Conservation (phyloP, 108 stramenopile species). For the Fragilaria crotonensis region DNA sequence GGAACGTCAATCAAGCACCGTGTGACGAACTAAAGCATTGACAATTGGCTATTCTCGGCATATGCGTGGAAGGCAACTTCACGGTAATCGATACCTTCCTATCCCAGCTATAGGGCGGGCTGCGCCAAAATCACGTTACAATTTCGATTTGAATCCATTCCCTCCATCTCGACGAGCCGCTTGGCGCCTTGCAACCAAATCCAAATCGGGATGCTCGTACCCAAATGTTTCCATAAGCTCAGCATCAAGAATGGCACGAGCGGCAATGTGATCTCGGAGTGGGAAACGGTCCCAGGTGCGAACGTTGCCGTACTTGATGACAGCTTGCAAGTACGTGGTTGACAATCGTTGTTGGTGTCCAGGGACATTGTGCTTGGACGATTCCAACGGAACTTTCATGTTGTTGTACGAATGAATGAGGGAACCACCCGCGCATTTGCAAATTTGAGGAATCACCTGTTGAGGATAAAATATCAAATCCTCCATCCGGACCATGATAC, state of each 20-base stretch:
- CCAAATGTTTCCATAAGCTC: neutral
- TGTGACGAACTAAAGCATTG: too few species aligned
- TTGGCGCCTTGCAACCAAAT: neutral
- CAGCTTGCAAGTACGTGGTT: neutral
- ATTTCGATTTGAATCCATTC: too few species aligned
- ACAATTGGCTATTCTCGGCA: too few species aligned
- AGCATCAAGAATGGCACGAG: neutral
- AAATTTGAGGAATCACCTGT: conserved; percentile 45
- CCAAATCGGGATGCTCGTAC: neutral
- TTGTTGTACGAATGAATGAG: conserved; percentile 6
- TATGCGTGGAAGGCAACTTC: too few species aligned
- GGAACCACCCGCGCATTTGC: conserved; percentile 60
- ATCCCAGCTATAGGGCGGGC: too few species aligned
- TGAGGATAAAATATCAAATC: conserved; percentile 66
- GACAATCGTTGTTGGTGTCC: neutral
- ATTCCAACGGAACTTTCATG: neutral
- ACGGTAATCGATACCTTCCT: too few species aligned
- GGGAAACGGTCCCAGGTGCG: neutral
- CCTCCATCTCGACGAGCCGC: too few species aligned
- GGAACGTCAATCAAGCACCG: too few species aligned
- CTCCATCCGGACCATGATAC: conserved; percentile 65
- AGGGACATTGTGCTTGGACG: neutral
- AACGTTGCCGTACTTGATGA: neutral
- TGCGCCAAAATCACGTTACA: too few species aligned
- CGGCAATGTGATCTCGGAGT: neutral